Percentiles rank a stretch among this genome's conserved stretches.
phyloP scores from a whole-genome alignment of 2,329 filamentous ascomycete genomes.

The Fusarium coffeatum region DNA sequence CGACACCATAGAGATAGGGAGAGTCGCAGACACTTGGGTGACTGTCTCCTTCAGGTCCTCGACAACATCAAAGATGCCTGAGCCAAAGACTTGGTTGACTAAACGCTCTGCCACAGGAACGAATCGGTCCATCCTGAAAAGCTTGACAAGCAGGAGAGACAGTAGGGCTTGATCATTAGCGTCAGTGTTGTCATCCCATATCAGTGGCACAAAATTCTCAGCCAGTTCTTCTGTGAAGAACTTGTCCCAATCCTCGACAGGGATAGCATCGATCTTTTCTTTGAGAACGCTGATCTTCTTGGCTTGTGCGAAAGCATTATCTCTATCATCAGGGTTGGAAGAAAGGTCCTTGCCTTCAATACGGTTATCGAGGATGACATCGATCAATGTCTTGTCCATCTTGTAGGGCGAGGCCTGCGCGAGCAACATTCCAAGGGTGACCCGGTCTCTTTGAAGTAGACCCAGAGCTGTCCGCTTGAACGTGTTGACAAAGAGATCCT shows the following conservation, averaged over 20 bases:
- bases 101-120: slow-evolving; percentile 94
- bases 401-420: slow-evolving; percentile 95
- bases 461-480: slow-evolving; percentile 95
- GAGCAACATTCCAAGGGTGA: slow-evolving; percentile 93
- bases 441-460: slow-evolving; percentile 90
- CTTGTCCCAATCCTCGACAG: slow-evolving; percentile 76
- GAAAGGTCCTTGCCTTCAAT: slow-evolving; percentile 84
- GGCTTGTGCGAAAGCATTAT: slow-evolving; percentile 76
- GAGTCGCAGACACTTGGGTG: slow-evolving; percentile 82
- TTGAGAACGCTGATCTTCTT: slow-evolving; percentile 79
- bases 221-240: slow-evolving; percentile 90
- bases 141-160: slow-evolving; percentile 89
- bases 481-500: slow-evolving; percentile 88
- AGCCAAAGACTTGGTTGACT: slow-evolving; percentile 85
- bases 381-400: slow-evolving; percentile 92
- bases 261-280: slow-evolving; percentile 72
- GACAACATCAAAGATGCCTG: slow-evolving; percentile 82
- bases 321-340: slow-evolving; percentile 70
- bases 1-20: slow-evolving; percentile 91
- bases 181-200: slow-evolving; percentile 74
- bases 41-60: slow-evolving; percentile 90
- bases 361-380: slow-evolving; percentile 83
- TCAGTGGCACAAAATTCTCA: slow-evolving; percentile 81
- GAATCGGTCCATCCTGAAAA: slow-evolving; percentile 95
- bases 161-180: slow-evolving; percentile 80